Evolutionary conservation across 257 asterid genomes (phyloP).

Genomic region (Cinchona pubescens): DNA sequence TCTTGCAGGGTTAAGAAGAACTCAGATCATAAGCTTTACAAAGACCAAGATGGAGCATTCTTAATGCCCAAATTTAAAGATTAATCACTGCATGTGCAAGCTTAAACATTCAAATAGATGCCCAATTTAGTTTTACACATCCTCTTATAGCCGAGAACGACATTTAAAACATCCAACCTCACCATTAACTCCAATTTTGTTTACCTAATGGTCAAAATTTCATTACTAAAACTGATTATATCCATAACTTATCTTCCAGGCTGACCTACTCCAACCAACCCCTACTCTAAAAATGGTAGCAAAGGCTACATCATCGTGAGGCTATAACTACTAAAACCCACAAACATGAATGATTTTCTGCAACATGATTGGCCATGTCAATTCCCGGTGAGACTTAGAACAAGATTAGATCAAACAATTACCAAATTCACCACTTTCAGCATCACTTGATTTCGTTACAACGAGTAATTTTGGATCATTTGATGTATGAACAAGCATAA

Average conservation of each 20-base stretch:
- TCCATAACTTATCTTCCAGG: not conserved
- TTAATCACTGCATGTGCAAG: not conserved
- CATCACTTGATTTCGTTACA: no score
- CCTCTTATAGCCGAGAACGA: not conserved
- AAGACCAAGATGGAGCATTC: not conserved
- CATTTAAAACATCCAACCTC: not conserved
- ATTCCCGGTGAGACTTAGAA: not conserved
- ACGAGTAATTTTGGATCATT: not conserved
- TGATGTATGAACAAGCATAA: not conserved
- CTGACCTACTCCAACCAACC: not conserved
- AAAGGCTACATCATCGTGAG: not conserved
- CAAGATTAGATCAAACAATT: not conserved
- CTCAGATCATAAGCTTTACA: constrained; percentile 4
- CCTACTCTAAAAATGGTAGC: not conserved
- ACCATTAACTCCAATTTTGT: not conserved
- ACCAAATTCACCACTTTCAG: constrained; percentile 1
- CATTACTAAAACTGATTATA: not conserved
- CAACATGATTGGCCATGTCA: not conserved
- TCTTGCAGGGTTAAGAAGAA: constrained; percentile 45
- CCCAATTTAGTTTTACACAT: no score
- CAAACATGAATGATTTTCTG: no score
- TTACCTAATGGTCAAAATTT: not conserved
- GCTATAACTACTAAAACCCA: not conserved
- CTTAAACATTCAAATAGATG: not conserved
- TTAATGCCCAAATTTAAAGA: not conserved